Evolutionary conservation across 73 alveolate species (phyloP).

Genomic region (Paraurostyla sp.): DNA sequence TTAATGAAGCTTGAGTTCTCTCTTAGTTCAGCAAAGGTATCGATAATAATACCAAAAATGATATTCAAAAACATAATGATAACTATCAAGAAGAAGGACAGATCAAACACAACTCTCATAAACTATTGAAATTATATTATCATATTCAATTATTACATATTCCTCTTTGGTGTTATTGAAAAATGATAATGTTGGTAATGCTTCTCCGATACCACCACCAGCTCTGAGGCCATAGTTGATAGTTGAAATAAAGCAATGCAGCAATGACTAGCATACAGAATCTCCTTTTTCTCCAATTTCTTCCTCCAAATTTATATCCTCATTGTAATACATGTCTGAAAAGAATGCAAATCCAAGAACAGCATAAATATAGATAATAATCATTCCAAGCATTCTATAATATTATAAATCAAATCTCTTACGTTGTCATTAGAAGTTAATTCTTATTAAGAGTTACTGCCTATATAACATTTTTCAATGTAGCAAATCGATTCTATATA

Average conservation of each 20-base stretch:
- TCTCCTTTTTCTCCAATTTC: constrained; percentile 96
- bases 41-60: constrained; percentile 97
- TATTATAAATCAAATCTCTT: too few species aligned
- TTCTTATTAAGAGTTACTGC: constrained; percentile 92
- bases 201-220: constrained; percentile 99
- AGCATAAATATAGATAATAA: constrained; percentile 91
- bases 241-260: constrained; percentile 85
- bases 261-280: constrained; percentile 85
- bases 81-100: constrained; percentile 88
- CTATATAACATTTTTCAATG: constrained; percentile 91
- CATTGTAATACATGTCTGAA: constrained; percentile 85
- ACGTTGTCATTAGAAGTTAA: constrained; percentile 90
- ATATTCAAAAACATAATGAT: constrained; percentile 88
- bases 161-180: constrained; percentile 66
- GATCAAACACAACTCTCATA: constrained; percentile 85
- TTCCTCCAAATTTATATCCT: constrained; percentile 63
- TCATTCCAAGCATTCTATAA: constrained; percentile 87
- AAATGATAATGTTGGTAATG: constrained; percentile 68
- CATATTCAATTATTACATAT: too few species aligned
- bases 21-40: constrained; percentile 84
- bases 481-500: constrained; percentile 56
- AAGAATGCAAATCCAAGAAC: constrained; percentile 87
- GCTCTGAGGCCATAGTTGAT: constrained; percentile 90
- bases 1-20: constrained; percentile 79
- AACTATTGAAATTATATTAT: too few species aligned